Evolutionary conservation across 2,329 filamentous ascomycete genomes (phyloP).

Genomic region (Aspergillus tanneri): DNA sequence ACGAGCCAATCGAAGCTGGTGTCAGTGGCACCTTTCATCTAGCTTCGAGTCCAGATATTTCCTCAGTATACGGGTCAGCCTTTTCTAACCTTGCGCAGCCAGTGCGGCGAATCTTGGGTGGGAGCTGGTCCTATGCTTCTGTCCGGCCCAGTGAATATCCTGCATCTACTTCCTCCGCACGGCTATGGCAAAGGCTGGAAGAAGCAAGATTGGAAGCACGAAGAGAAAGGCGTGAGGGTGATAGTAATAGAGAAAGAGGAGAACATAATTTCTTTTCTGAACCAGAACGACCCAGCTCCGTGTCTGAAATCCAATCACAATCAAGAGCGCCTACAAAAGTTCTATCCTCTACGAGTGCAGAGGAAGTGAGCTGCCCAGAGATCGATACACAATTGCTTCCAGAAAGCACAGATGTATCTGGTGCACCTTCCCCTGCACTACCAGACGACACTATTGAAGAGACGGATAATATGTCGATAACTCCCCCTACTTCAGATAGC

Average conservation of each 20-base stretch:
- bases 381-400: neutral
- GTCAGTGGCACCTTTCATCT: neutral
- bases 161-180: slow-evolving; percentile 12
- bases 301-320: neutral
- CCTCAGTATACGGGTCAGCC: neutral
- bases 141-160: slow-evolving; percentile 1
- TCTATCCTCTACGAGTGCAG: neutral
- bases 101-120: slow-evolving; percentile 15
- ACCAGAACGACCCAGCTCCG: neutral
- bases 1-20: neutral
- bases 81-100: neutral
- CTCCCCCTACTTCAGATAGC: neutral
- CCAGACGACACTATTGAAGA: neutral
- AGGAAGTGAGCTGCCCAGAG: neutral
- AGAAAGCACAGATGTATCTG: neutral
- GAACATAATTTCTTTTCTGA: neutral
- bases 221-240: neutral
- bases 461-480: neutral
- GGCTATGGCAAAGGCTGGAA: slow-evolving; percentile 14
- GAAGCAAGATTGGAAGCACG: slow-evolving; percentile 15
- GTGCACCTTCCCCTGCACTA: neutral
- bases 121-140: slow-evolving; percentile 17
- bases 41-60: neutral
- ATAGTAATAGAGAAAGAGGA: neutral
- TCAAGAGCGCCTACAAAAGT: neutral